Conservation (phyloP, 2,329 filamentous ascomycete genomes). For the Eurotiales sp. region DNA sequence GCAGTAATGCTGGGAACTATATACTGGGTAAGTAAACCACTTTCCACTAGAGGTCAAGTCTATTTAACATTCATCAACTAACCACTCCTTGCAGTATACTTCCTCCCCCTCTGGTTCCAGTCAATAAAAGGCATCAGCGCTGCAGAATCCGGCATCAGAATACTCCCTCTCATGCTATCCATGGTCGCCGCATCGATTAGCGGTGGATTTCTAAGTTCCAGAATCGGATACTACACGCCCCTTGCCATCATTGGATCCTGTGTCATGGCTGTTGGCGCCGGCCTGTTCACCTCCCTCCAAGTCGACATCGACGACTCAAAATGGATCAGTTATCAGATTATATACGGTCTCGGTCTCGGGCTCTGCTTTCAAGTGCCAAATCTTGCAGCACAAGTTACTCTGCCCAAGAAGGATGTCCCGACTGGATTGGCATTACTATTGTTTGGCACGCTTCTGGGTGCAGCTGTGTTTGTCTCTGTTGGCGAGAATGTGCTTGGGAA, state of each 20-base stretch:
- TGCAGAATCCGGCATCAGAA: slow-evolving; percentile 18
- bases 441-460: neutral
- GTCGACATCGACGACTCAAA: slow-evolving; percentile 17
- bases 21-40: neutral
- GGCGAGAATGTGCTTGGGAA: neutral
- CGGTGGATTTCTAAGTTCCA: neutral
- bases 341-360: slow-evolving; percentile 23
- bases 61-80: too few relatives aligned
- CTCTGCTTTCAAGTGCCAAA: slow-evolving; percentile 6
- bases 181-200: slow-evolving; percentile 7
- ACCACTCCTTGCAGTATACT: slow-evolving; percentile 19
- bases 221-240: slow-evolving; percentile 1
- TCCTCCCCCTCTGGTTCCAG: slow-evolving; percentile 28
- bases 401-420: neutral
- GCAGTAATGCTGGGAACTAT: neutral
- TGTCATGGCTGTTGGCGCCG: neutral
- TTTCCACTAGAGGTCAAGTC: too few relatives aligned
- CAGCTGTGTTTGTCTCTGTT: neutral
- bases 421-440: neutral
- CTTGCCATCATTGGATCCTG: neutral
- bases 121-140: slow-evolving; percentile 23
- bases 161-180: slow-evolving; percentile 22
- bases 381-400: neutral
- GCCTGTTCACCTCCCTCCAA: neutral
- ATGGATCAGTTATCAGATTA: slow-evolving; percentile 29